A percentile compares a stretch with the other conserved stretches of the same genome.
Evolutionary conservation across 2,329 filamentous ascomycete species (phyloP).

Genomic region (Sphaerostilbella broomeana): DNA sequence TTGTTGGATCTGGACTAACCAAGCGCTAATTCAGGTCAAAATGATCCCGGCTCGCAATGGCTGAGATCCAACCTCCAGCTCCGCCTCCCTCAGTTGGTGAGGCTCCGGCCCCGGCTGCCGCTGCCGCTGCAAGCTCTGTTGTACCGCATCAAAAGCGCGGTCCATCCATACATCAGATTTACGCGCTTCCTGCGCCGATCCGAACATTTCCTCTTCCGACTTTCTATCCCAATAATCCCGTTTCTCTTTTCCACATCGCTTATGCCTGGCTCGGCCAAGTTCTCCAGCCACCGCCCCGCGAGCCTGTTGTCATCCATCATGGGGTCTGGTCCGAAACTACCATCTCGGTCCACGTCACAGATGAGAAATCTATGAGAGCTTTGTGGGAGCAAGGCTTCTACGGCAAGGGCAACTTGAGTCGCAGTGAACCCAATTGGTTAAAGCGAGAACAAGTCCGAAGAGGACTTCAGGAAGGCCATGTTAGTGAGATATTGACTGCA

Average conservation of each 20-base stretch:
- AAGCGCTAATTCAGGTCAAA: slow-evolving; percentile 31
- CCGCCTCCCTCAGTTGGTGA: slow-evolving; percentile 14
- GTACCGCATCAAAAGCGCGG: slow-evolving; percentile 26
- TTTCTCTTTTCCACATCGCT: slow-evolving; percentile 76
- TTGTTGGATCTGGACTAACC: slow-evolving; percentile 7
- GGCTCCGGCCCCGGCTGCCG: slow-evolving; percentile 17
- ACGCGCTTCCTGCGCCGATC: slow-evolving; percentile 74
- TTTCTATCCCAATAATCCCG: slow-evolving; percentile 86
- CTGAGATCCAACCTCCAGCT: slow-evolving; percentile 30
- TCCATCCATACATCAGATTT: slow-evolving; percentile 61
- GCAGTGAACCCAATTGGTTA: slow-evolving; percentile 92
- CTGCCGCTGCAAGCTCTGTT: slow-evolving; percentile 18
- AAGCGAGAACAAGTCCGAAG: slow-evolving; percentile 70
- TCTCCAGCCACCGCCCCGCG: slow-evolving; percentile 58
- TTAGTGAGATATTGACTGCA: slow-evolving; percentile 76
- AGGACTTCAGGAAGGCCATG: slow-evolving; percentile 57
- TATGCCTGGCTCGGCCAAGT: slow-evolving; percentile 71
- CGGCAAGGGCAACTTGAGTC: slow-evolving; percentile 85
- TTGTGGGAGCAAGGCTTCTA: slow-evolving; percentile 98
- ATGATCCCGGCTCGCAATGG: slow-evolving; percentile 41
- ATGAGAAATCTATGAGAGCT: slow-evolving; percentile 66
- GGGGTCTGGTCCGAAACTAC: slow-evolving; percentile 79
- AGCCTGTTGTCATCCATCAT: slow-evolving; percentile 58
- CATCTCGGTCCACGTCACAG: slow-evolving; percentile 75
- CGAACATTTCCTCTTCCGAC: slow-evolving; percentile 76